Conservation (phyloP, 1,284 basidiomycete species). For the Trametes polyzona region DNA sequence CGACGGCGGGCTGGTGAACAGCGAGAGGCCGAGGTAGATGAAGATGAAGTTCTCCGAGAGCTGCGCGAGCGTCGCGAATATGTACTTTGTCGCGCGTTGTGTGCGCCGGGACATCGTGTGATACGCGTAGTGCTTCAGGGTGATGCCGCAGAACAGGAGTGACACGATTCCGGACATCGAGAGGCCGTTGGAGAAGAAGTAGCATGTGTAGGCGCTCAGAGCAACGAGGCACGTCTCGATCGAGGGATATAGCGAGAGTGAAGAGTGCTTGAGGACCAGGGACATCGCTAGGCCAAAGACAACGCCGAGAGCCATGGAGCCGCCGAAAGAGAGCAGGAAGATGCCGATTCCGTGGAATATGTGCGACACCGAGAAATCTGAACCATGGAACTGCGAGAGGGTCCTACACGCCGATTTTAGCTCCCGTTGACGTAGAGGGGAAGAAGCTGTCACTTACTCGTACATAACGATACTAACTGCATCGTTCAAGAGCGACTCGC, state of each 20-base stretch:
- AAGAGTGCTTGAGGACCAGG: conserved; percentile 94
- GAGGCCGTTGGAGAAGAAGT: conserved; percentile 97
- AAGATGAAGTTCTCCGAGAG: conserved; percentile 99
- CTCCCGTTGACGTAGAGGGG: not conserved
- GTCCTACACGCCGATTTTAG: conserved; percentile 54
- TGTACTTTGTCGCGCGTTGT: conserved; percentile 94
- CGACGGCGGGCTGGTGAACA: conserved; percentile 86
- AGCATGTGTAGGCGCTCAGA: conserved; percentile 94
- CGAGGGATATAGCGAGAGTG: conserved; percentile 83
- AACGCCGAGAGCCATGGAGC: conserved; percentile 94
- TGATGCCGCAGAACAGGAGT: conserved; percentile 98
- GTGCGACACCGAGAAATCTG: conserved; percentile 86
- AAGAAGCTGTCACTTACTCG: conserved; percentile 75
- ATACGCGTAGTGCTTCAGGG: conserved; percentile 98
- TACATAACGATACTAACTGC: conserved; percentile 99
- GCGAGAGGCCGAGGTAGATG: conserved; percentile 95
- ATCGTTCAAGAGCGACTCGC: conserved; percentile 96
- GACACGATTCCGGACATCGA: conserved; percentile 98
- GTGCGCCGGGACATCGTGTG: conserved; percentile 98
- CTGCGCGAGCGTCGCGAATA: conserved; percentile 90
- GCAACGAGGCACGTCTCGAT: conserved; percentile 96
- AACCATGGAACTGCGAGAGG: conserved; percentile 88
- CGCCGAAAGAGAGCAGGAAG: conserved; percentile 93
- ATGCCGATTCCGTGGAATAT: conserved; percentile 96
- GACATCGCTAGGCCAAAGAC: conserved; percentile 90